Base-by-base conservation (phyloP, 2,329 filamentous ascomycete genomes). In the Exophiala spinifera region DNA sequence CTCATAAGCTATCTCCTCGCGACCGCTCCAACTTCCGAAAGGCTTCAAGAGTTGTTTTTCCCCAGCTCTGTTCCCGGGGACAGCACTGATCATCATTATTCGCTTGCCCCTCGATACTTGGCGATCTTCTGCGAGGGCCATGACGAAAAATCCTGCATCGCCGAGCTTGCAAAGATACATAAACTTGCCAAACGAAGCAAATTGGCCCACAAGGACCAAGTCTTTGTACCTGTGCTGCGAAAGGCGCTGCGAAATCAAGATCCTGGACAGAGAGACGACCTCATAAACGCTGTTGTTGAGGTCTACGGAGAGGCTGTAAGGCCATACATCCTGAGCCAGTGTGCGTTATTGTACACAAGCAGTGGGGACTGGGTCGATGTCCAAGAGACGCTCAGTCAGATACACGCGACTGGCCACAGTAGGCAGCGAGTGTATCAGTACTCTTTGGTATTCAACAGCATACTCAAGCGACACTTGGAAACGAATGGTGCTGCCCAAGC, bases 321-420 rank as follows among this genome's bases (percentile, higher is more conserved):
- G 40, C 68, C 65, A 21, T 68, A 70, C 33, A 69, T 71, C 14
- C 62, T 70, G 39, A 70, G 72, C 3, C 57, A 74, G 37, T 58
- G 75, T 45, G 60, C 72, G 4, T 70, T 69, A 46, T 66, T 65
- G 39, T 66, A 67, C 52, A 71, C 73, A 31, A 57, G 72, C 20
- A 54, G 54, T 17, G 71, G 69, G 44, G 68, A 75, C 52, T 76
- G 73, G 73, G 61, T 66, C 21, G 68, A 64, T 11, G 73, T 74
- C 8, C 64, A 71, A 44, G 57, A 55, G n/a, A 69, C 66, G n/a
- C 55, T 76, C 45, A 55, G 67, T 39, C 66, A 69, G 42, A 70
- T 75, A 64, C 68, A 72, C 43, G 58, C 65, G 7, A 64, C 67
- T 6, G 65, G 66, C 4, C 53, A 70, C 28, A 69, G 70, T 11